These are phyloP conservation scores for Thelonectria rubi DNA, from an alignment of 2,329 filamentous ascomycete species.

Conservation along the genomic window DNA sequence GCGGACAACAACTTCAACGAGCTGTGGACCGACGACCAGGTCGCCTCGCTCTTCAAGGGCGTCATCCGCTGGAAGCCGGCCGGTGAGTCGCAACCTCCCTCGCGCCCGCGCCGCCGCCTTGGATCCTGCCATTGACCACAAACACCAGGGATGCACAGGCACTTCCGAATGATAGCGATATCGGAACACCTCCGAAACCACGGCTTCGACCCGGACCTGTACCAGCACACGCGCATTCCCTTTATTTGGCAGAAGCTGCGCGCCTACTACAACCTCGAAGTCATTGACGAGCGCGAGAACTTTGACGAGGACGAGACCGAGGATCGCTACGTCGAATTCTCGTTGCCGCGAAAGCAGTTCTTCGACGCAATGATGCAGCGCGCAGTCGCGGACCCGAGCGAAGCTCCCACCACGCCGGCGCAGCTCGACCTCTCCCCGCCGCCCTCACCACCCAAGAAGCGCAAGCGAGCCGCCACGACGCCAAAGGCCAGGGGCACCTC, in stretches of 20 bases:
- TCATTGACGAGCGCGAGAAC: conserved; percentile 85
- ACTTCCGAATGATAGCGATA: conserved; percentile 91
- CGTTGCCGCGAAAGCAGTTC: conserved; percentile 62
- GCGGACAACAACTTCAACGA: conserved; percentile 58
- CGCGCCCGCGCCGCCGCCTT: not conserved
- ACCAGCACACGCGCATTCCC: conserved; percentile 85
- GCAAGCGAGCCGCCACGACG: conserved; percentile 54
- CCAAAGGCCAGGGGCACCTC: conserved; percentile 54
- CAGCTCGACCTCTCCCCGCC: conserved; percentile 53
- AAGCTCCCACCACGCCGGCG: conserved; percentile 58
- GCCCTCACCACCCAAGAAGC: conserved; percentile 52
- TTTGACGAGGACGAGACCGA: conserved; percentile 67
- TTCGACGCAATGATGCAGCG: conserved; percentile 58
- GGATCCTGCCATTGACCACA: conserved; percentile 24
- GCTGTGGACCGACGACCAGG: conserved; percentile 95
- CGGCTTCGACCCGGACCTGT: conserved; percentile 75
- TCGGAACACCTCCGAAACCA: conserved; percentile 82
- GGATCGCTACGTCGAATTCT: conserved; percentile 72
- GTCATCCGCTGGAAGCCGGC: conserved; percentile 97
- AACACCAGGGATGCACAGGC: conserved; percentile 82
- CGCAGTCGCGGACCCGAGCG: conserved; percentile 56
- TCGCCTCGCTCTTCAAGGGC: conserved; percentile 90
- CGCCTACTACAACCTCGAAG: conserved; percentile 83
- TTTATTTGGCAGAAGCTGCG: conserved; percentile 91
- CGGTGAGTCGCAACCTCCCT: conserved; percentile 58